Conservation (phyloP, 495 filamentous ascomycete species). For the Lophiostoma macrostomum region DNA sequence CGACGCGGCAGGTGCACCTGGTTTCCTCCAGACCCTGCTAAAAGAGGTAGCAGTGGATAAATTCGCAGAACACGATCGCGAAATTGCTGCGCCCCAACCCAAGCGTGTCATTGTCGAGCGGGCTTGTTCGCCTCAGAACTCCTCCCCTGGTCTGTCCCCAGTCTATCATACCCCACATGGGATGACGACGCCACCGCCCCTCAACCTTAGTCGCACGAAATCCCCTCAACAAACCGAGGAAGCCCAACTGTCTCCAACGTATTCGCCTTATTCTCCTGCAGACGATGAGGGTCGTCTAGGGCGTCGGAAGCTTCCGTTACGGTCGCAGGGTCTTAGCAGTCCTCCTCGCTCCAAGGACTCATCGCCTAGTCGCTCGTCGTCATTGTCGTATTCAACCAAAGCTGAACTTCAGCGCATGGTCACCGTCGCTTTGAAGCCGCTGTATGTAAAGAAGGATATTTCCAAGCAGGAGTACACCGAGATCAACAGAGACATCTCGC, state of each 20-base stretch:
- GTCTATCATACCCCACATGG: slow-evolving; percentile 65
- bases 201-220: slow-evolving; percentile 57
- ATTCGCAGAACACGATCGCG: slow-evolving; percentile 31
- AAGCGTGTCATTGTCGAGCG: slow-evolving; percentile 36
- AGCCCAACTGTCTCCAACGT: slow-evolving; percentile 54
- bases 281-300: slow-evolving; percentile 35
- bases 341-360: slow-evolving; percentile 34
- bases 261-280: slow-evolving; percentile 58
- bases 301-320: slow-evolving; percentile 21
- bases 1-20: slow-evolving; percentile 46
- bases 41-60: slow-evolving; percentile 79
- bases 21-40: slow-evolving; percentile 78
- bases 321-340: slow-evolving; percentile 21
- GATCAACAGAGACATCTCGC: slow-evolving; percentile 80
- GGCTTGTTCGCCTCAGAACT: slow-evolving; percentile 53
- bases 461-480: slow-evolving; percentile 80
- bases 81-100: slow-evolving; percentile 29
- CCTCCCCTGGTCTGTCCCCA: slow-evolving; percentile 74
- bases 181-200: slow-evolving; percentile 69
- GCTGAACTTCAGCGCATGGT: slow-evolving; percentile 80
- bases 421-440: slow-evolving; percentile 68
- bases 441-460: slow-evolving; percentile 65
- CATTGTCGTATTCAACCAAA: slow-evolving; percentile 69
- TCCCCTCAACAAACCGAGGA: slow-evolving; percentile 7
- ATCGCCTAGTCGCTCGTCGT: slow-evolving; percentile 40